These are phyloP conservation scores for Acidiella bohemica DNA, from an alignment of 495 filamentous ascomycete species.

Conservation along the genomic window DNA sequence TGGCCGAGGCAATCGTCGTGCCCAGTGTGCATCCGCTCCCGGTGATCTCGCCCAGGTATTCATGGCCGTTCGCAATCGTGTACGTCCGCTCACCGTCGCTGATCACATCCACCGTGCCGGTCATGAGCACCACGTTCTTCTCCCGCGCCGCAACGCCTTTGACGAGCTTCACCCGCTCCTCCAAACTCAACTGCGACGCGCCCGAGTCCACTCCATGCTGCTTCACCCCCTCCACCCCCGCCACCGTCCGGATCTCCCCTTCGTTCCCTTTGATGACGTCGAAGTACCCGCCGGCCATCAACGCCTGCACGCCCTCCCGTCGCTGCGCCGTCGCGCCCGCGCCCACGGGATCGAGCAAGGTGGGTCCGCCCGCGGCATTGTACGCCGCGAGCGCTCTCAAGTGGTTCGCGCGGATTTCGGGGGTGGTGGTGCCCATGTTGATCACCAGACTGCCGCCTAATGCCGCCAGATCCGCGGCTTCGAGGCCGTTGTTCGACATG, in stretches of 20 bases:
- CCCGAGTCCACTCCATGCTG: slow-evolving; percentile 85
- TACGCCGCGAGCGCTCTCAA: slow-evolving; percentile 56
- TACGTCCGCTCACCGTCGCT: slow-evolving; percentile 58
- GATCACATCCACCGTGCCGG: slow-evolving; percentile 64
- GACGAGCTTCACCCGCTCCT: slow-evolving; percentile 48
- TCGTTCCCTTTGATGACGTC: slow-evolving; percentile 93
- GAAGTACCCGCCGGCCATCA: slow-evolving; percentile 65
- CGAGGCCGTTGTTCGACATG: slow-evolving; percentile 77
- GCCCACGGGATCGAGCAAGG: slow-evolving; percentile 85
- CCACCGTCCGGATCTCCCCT: slow-evolving; percentile 68
- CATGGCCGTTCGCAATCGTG: slow-evolving; percentile 62
- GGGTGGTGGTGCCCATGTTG: slow-evolving; percentile 86
- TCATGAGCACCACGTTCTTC: slow-evolving; percentile 71
- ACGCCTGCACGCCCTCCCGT: slow-evolving; percentile 50
- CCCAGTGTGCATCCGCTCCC: slow-evolving; percentile 83
- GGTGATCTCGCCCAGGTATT: slow-evolving; percentile 65
- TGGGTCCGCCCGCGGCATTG: slow-evolving; percentile 57
- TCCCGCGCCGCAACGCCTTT: slow-evolving; percentile 51
- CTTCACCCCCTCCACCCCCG: slow-evolving; percentile 31
- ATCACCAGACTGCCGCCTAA: slow-evolving; percentile 62
- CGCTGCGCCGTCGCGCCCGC: slow-evolving; percentile 70
- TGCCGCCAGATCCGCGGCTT: slow-evolving; percentile 62
- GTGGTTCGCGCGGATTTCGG: slow-evolving; percentile 56
- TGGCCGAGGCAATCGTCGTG: slow-evolving; percentile 60
- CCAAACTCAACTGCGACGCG: slow-evolving; percentile 37